A percentile compares a stretch with the other conserved stretches of the same genome.
phyloP scores from a whole-genome alignment of 2,329 filamentous ascomycete genomes.

The Claviceps purpurea region DNA sequence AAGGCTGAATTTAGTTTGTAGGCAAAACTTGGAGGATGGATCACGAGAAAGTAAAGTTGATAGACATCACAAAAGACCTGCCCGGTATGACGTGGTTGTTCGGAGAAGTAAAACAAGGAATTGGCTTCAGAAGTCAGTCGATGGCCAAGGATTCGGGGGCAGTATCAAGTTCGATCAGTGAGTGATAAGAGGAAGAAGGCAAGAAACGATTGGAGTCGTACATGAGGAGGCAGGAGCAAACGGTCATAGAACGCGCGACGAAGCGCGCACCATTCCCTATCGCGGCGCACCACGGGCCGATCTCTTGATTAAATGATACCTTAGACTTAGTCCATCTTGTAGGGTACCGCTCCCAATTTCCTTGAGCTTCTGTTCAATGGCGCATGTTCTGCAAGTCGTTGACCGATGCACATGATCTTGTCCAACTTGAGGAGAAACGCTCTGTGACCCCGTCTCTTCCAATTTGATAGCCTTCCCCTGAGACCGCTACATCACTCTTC shows the following conservation, averaged over 20 bases:
- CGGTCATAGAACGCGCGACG: not conserved
- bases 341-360: not conserved
- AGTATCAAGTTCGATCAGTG: not conserved
- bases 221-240: slow-evolving; percentile 3
- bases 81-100: not conserved
- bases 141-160: not conserved
- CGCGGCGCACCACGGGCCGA: not conserved
- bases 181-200: not conserved
- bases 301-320: not conserved
- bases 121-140: not conserved
- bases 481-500: not conserved
- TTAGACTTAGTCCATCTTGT: not conserved
- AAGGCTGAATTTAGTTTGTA: not conserved
- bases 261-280: not conserved
- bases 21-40: not conserved
- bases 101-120: not conserved
- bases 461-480: not conserved
- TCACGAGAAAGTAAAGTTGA: not conserved
- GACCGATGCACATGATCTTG: not conserved
- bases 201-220: slow-evolving; percentile 3
- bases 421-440: not conserved
- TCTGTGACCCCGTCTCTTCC: not conserved
- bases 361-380: not conserved
- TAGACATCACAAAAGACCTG: not conserved
- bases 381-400: not conserved